These are phyloP conservation scores for Metarhizium guizhouense DNA, from an alignment of 2,329 filamentous ascomycete species.

Conservation along the genomic window DNA sequence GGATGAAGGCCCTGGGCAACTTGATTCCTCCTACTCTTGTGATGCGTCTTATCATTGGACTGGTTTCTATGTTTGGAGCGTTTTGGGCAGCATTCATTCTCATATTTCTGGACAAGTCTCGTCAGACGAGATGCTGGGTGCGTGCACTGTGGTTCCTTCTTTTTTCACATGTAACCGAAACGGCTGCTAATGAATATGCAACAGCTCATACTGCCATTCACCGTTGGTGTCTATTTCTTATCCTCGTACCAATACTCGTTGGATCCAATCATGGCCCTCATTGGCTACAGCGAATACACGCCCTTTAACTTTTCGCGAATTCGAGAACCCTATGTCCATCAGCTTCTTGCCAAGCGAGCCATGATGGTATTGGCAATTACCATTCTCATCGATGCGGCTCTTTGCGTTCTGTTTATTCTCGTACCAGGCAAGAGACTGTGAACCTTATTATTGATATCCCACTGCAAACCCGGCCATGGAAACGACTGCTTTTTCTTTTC, in stretches of 20 bases:
- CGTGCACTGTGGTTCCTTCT: constrained; percentile 21
- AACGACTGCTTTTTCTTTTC: background rate
- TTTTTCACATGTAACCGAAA: constrained; percentile 5
- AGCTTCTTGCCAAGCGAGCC: constrained; percentile 74
- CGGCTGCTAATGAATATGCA: constrained; percentile 10
- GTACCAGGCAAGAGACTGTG: constrained; percentile 80
- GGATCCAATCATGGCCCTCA: constrained; percentile 79
- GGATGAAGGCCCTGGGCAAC: constrained; percentile 92
- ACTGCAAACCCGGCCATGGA: background rate
- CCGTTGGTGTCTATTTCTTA: constrained; percentile 79
- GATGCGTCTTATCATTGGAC: constrained; percentile 73
- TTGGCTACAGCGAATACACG: constrained; percentile 93
- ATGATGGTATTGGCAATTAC: constrained; percentile 73
- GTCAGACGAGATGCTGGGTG: constrained; percentile 77
- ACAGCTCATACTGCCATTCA: constrained; percentile 75
- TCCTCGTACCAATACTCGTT: constrained; percentile 92
- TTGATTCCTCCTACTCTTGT: constrained; percentile 86
- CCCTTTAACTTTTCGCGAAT: constrained; percentile 86
- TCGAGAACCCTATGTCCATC: constrained; percentile 83
- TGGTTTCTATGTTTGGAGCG: constrained; percentile 74
- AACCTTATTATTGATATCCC: constrained; percentile 11
- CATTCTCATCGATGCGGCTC: constrained; percentile 64
- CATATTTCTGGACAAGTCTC: constrained; percentile 76
- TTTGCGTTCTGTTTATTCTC: constrained; percentile 86
- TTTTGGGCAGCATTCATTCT: constrained; percentile 93